Evolutionary conservation across 257 asterid species (phyloP), one percentile per base, ranked within the genome.

Genomic region (Pogostemon cablin): DNA sequence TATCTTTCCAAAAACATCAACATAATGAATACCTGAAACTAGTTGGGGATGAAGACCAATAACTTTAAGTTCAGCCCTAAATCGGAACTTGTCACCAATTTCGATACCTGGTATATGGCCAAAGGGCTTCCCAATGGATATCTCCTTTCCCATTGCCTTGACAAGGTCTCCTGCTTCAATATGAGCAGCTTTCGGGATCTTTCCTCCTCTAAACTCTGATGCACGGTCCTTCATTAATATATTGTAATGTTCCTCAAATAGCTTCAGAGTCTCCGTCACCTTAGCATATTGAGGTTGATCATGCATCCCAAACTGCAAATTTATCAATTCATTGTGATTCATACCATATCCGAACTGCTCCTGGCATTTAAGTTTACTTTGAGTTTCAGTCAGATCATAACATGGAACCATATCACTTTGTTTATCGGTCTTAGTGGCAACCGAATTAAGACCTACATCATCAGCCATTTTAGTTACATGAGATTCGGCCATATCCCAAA

Each of bases 61-160:
- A 62, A 88, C 53, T 0, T 77, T 81, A 63, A 90, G 95, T 65
- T 90, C 91, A 1, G 77, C 79, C 81, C 93, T 90, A 56, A 77
- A 88, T 50, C 77, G 87, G 43, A 88, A 93, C 73, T 78, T 81
- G 48, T 90, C 95, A 2, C 97, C 97, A 37, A 93, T 79, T 75
- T 81, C 87, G 54, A 93, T 69, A 2, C 97, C 97, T 0, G 95
- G 90, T 37, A 87, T 67, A 59, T 82, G 81, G 57, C 96, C 96
- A 67, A 87, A 65, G 1, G 75, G 72, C 75, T 68, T 64, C 46
- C 75, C 69, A 2, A 60, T 47, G 6, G 34, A 7, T 5, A 74
- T 12, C 3, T 9, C 37, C 70, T 63, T 60, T 6, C 82, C 79
- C 47, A 58, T 72, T 7, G 39, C 60, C 61, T 79, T 56, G 62